Conservation (phyloP, 2,329 filamentous ascomycete species). For the Alternaria conjuncta region DNA sequence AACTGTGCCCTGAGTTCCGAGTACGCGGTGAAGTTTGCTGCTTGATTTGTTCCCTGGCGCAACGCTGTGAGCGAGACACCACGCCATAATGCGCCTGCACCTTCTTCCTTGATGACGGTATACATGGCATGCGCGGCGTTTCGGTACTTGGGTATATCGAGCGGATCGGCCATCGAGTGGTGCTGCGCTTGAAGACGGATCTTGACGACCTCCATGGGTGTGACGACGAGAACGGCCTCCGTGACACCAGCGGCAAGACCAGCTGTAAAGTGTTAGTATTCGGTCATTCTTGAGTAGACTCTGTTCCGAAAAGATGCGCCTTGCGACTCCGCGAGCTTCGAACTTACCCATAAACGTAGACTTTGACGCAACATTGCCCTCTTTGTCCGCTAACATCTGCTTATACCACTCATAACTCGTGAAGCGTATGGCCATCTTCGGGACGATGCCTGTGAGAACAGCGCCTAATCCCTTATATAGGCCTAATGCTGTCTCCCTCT, state of each 20-base stretch:
- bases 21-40: conserved; percentile 95
- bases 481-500: conserved; percentile 87
- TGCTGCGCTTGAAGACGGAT: conserved; percentile 97
- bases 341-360: conserved; percentile 74
- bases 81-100: conserved; percentile 83
- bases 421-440: conserved; percentile 99
- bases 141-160: conserved; percentile 96
- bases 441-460: conserved; percentile 93
- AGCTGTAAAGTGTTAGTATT: conserved; percentile 57
- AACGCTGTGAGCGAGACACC: conserved; percentile 93
- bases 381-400: conserved; percentile 73
- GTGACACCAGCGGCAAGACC: conserved; percentile 93
- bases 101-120: conserved; percentile 92
- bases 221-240: conserved; percentile 94
- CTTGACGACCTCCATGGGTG: conserved; percentile 99
- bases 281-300: not conserved
- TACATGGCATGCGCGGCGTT: conserved; percentile 85
- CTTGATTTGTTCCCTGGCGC: conserved; percentile 95
- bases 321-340: not conserved
- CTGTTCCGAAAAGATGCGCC: not conserved
- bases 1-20: conserved; percentile 86
- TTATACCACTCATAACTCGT: conserved; percentile 98
- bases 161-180: conserved; percentile 95
- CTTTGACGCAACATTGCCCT: conserved; percentile 71
- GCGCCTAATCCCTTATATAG: conserved; percentile 99